Base-by-base conservation (phyloP, 352 stramenopile genomes). In the Nothophytophthora sp. region DNA sequence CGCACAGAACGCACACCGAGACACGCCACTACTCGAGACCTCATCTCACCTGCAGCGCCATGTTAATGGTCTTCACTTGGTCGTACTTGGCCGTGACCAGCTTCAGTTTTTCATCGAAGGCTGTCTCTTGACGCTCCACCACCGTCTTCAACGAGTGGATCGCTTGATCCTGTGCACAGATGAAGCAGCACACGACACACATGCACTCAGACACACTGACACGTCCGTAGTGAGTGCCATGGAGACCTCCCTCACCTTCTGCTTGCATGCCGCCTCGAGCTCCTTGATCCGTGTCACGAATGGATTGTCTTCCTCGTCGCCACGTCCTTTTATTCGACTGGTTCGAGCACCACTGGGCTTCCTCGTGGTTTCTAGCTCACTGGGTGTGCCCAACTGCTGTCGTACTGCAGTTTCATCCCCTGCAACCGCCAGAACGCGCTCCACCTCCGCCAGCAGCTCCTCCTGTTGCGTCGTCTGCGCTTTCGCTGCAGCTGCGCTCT, bases 31-130 rank as follows among this genome's bases (percentile, higher is more conserved):
- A 30, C 25, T 6, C 30, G 41, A 52, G 23, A n/a, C 40, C 23
- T 34, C 20, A 40, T 18, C 27, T 11, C 63, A 90, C 81, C 72
- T 92, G 83, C 19, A 94, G 60, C 3, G 79, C 73, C 46, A 92
- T 55, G 50, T 90, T 94, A 47, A 94, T 90, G 25, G 70, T 64
- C 54, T 92, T 92, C 16, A 87, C 73, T 52, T 94, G 78, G 30
- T 81, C 71, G 53, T 94, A 94, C 43, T 92, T 94, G 32, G 67
- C 62, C 25, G 67, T 82, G 18, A 79, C 55, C 24, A 87, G 57
- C 57, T 82, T 86, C 15, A 88, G 46, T 39, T 90, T 94, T 20
- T 86, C 77, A 18, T 90, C 79, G 10, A 85, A 81, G 4, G 81
- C 64, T 0, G 43, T 57, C 28, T 94, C 75, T 44, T 94, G 83